phyloP scores from a whole-genome alignment of 2,329 filamentous ascomycete genomes.

The Colletotrichum sansevieriae region DNA sequence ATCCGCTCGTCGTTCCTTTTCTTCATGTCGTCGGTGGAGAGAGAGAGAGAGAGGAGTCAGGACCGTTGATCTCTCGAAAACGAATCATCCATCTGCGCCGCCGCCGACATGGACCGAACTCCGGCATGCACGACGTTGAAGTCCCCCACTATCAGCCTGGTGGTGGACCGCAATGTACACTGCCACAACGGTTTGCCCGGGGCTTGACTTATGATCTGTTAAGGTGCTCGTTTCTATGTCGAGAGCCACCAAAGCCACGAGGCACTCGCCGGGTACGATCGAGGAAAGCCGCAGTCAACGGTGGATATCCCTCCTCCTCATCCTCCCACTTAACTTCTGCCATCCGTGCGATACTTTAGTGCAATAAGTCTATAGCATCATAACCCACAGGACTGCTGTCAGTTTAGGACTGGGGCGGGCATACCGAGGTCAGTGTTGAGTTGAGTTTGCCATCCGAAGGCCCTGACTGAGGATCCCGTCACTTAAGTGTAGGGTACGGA shows the following conservation, averaged over 20 bases:
- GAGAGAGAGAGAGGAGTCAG: no score
- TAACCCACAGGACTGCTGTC: not conserved
- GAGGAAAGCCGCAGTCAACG: conserved; percentile 28
- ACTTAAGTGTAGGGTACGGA: conserved; percentile 8
- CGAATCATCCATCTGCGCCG: not conserved
- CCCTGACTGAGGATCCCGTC: conserved; percentile 11
- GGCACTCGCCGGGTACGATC: not conserved
- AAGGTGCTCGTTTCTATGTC: not conserved
- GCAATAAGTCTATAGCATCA: not conserved
- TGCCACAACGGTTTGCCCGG: conserved; percentile 10
- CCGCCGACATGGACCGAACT: conserved; percentile 1
- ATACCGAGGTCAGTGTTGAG: conserved; percentile 20
- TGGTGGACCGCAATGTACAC: conserved; percentile 19
- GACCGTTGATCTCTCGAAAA: conserved; percentile 23
- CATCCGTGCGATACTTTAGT: not conserved
- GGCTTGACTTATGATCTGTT: conserved; percentile 30
- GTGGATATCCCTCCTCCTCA: not conserved
- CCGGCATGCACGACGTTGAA: conserved; percentile 9
- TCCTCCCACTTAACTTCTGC: conserved; percentile 1
- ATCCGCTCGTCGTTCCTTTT: conserved; percentile 26
- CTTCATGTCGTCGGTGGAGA: conserved; percentile 18
- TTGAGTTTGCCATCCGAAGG: conserved; percentile 19
- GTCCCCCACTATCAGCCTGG: conserved; percentile 14
- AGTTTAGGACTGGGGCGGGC: conserved; percentile 11
- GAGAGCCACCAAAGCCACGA: conserved; percentile 5